A percentile compares a stretch with the other conserved stretches of the same genome.
phyloP scores from a whole-genome alignment of 805 yeast species.

The Saccharomyces cerevisiae region DNA sequence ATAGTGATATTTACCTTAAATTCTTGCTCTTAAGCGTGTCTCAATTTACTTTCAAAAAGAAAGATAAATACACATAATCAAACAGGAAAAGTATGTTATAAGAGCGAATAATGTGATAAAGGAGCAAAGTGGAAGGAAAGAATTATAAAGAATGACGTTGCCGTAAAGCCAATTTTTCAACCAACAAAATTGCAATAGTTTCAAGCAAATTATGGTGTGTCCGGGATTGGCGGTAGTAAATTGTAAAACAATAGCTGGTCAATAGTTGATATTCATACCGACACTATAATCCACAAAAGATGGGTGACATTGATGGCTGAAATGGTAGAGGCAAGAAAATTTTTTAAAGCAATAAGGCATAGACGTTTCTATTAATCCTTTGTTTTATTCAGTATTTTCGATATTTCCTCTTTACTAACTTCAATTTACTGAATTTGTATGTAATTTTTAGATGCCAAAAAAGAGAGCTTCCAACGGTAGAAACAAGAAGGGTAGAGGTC shows the following conservation, averaged over 20 bases:
- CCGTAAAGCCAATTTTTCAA: neutral
- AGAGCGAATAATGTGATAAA: neutral
- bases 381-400: neutral
- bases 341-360: neutral
- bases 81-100: neutral
- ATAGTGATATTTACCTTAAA: neutral
- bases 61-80: neutral
- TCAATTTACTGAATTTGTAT: neutral
- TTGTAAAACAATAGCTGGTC: neutral
- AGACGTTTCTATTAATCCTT: neutral
- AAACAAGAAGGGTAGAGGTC: conserved; percentile 99
- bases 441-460: conserved; percentile 76
- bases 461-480: conserved; percentile 99
- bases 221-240: neutral
- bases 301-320: neutral
- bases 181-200: neutral
- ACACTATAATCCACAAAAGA: neutral
- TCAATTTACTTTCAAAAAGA: neutral
- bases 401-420: neutral
- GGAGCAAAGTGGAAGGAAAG: neutral
- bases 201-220: neutral
- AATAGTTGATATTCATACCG: neutral
- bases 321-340: neutral
- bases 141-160: neutral
- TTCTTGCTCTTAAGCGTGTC: neutral